phyloP scores from a whole-genome alignment of 768 basidiomycete genomes.

The Paxillus rubicundulus region DNA sequence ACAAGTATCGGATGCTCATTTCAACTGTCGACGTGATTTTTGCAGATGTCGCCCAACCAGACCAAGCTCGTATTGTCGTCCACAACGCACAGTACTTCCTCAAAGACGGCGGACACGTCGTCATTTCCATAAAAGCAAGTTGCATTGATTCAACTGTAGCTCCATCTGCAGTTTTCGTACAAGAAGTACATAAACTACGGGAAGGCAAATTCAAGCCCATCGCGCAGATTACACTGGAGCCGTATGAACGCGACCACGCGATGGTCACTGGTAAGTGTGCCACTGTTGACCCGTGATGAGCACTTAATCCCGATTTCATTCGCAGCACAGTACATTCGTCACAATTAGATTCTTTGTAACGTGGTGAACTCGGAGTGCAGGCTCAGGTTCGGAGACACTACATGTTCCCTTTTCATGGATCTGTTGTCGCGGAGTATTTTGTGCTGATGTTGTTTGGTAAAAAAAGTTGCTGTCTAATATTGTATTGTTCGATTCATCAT shows the following conservation, averaged over 20 bases:
- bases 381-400: neutral
- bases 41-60: slow-evolving; percentile 97
- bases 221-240: slow-evolving; percentile 94
- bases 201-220: slow-evolving; percentile 84
- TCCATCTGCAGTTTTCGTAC: slow-evolving; percentile 85
- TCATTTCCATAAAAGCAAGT: slow-evolving; percentile 98
- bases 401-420: neutral
- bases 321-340: slow-evolving; percentile 48
- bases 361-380: neutral
- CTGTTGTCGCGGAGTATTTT: slow-evolving; percentile 5
- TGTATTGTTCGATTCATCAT: slow-evolving; percentile 5
- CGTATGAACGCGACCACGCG: slow-evolving; percentile 87
- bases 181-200: slow-evolving; percentile 80
- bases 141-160: slow-evolving; percentile 97
- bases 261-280: slow-evolving; percentile 73
- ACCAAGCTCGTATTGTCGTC: slow-evolving; percentile 95
- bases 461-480: slow-evolving; percentile 14
- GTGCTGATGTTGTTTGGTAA: slow-evolving; percentile 12
- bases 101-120: slow-evolving; percentile 86
- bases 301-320: neutral
- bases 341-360: slow-evolving; percentile 30
- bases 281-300: neutral
- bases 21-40: slow-evolving; percentile 97
- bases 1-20: slow-evolving; percentile 96
- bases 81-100: slow-evolving; percentile 95